These are phyloP conservation scores for Kazachstania viticola DNA, from an alignment of 805 yeast species.

Conservation along the genomic window DNA sequence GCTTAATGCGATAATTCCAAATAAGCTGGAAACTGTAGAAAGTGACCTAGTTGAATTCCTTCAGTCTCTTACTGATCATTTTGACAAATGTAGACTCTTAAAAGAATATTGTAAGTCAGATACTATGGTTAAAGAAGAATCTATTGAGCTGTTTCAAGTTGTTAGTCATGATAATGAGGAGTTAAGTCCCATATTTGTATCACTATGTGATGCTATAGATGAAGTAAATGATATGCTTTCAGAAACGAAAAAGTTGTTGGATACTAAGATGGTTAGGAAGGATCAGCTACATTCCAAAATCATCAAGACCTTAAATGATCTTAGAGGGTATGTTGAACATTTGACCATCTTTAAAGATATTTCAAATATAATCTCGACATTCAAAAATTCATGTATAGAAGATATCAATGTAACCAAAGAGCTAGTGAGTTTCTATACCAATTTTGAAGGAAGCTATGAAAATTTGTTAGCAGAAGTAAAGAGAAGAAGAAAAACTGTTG, in stretches of 20 bases:
- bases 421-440: slow-evolving; percentile 37
- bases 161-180: slow-evolving; percentile 44
- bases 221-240: slow-evolving; percentile 18
- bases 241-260: slow-evolving; percentile 22
- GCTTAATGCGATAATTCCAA: slow-evolving; percentile 17
- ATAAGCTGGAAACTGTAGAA: slow-evolving; percentile 28
- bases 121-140: too few species aligned
- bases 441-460: slow-evolving; percentile 42
- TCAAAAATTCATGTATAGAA: slow-evolving; percentile 18
- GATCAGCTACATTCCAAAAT: slow-evolving; percentile 9
- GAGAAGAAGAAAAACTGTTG: slow-evolving; percentile 36
- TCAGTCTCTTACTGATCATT: slow-evolving; percentile 67
- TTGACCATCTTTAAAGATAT: slow-evolving; percentile 22
- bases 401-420: slow-evolving; percentile 23
- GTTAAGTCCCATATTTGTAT: slow-evolving; percentile 42
- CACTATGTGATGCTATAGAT: slow-evolving; percentile 30
- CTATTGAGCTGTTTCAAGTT: slow-evolving; percentile 34
- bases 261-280: slow-evolving; percentile 19
- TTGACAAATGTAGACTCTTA: slow-evolving; percentile 52
- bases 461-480: slow-evolving; percentile 40
- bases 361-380: slow-evolving; percentile 24
- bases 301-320: slow-evolving; percentile 13
- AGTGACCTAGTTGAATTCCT: slow-evolving; percentile 59
- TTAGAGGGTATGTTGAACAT: slow-evolving; percentile 21
- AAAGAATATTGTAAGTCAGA: too few species aligned